Evolutionary conservation across 2,329 filamentous ascomycete species (phyloP), one percentile per base, ranked within the genome.

Genomic region (Penicillium sp.): DNA sequence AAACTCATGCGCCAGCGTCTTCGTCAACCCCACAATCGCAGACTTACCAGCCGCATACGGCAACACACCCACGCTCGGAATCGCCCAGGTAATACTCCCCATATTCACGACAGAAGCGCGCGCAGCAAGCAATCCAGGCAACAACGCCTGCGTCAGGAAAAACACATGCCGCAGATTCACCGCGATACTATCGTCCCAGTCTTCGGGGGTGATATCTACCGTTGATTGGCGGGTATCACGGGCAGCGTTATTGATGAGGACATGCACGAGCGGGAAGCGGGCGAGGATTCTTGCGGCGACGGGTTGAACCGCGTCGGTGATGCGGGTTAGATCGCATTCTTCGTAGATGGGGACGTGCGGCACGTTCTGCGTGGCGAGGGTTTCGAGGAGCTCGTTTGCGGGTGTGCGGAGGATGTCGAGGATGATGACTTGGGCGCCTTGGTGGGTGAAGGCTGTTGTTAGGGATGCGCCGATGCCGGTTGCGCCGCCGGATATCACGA

Each of bases 161-260:
- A 69, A 66, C 38, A 65, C 60, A 27, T 73, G 71, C 0, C 69
- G 56, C 18, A 72, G 55, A 39, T 73, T 73, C 15, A 66, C 58
- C 26, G 64, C 65, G 25, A 76, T 47, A 44, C 68, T 67, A 4
- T 45, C 32, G 8, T 72, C 67, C 59, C 66, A 74, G 2, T 57
- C 56, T 42, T 64, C 65, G 0, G 62, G 48, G 2, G 69, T 71
- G 6, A 72, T 61, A 0, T 60, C 30, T 6, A 15, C 12, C 2
- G 48, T 50, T 8, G 16, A 8, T 12, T 38, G 22, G 39, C 53
- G 12, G 42, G 59, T 29, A 11, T 31, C 30, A 10, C 25, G 31
- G 6, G 50, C 48, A 2, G 64, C 64, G 38, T 67, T 68, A 52
- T 67, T 68, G 33, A 68, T 36, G 2, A 67, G 53, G 2, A 65